Base-by-base conservation (phyloP, 2,329 filamentous ascomycete genomes). In the Paramyrothecium roridum region DNA sequence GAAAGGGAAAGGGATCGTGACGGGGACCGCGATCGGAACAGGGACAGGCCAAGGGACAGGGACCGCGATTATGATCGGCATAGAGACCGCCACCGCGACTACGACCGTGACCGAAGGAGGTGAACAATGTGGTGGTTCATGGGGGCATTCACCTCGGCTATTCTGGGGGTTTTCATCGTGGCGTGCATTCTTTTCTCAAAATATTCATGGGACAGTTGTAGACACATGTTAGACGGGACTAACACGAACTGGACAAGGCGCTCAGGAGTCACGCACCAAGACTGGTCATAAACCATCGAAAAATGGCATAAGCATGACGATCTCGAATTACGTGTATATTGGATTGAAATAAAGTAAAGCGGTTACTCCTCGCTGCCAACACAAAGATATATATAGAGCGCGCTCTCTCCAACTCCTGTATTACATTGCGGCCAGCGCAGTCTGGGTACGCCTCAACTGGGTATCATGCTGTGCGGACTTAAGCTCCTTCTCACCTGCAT, bases 1-100 rank as follows among this genome's bases (percentile, higher is more conserved):
- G 70, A 75, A 19, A 68, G 70, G 40, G 67, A 75, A 48, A 65
- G 68, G 12, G 66, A 73, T 47, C 65, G 72, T 49, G 73, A 76
- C 40, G 64, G 69, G 50, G 64, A 67, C 23, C 62, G 68, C 19
- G 57, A 67, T 40, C 59, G 64, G 20, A 58, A 70, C 61, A 61
- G 66, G 53, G 57, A 64, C 40, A 30, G 55, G 12, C 53, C 60
- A 23, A 22, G 63, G 23, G 50, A 68, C 22, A 26, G 59, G 7
- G 63, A 66, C 33, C 50, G 56, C 53, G 50, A 63, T 48, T 13
- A 22, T 22, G 50, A 51, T 20, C n/a, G 55, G 52, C 56, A 64
- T 45, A 59, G 64, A 52, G 59, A 65, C 23, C 59, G 63, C 34
- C 55, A 60, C 52, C 61, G 60, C 22, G 62, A 61, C 26, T 45